phyloP scores from a whole-genome alignment of 2,329 filamentous ascomycete genomes.

The Elsinoe ampelina region DNA sequence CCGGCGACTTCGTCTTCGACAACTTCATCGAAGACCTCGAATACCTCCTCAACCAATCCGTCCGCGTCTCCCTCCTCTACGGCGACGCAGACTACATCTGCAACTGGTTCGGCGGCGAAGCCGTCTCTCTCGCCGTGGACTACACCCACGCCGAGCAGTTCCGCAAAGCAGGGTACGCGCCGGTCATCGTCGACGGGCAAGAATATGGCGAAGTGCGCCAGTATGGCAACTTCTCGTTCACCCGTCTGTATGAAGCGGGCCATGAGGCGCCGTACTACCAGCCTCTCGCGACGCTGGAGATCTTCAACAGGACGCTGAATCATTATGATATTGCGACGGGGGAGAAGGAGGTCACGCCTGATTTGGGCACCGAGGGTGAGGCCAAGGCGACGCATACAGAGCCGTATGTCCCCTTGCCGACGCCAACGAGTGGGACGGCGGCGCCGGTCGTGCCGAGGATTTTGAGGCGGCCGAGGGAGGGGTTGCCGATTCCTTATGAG shows the following conservation, averaged over 20 bases:
- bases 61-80: conserved; percentile 32
- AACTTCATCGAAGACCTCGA: conserved; percentile 41
- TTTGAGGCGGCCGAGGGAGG: background rate
- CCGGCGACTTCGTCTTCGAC: conserved; percentile 54
- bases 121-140: conserved; percentile 36
- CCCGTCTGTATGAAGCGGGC: conserved; percentile 30
- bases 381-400: conserved; percentile 30
- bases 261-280: conserved; percentile 36
- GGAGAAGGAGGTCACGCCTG: conserved; percentile 26
- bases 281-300: conserved; percentile 25
- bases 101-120: conserved; percentile 47
- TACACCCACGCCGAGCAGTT: conserved; percentile 29
- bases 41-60: conserved; percentile 32
- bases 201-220: conserved; percentile 33
- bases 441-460: conserved; percentile 1
- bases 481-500: background rate
- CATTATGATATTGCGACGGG: conserved; percentile 31
- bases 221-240: conserved; percentile 25
- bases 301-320: conserved; percentile 31
- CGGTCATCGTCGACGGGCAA: conserved; percentile 29
- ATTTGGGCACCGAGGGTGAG: conserved; percentile 25
- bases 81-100: conserved; percentile 23
- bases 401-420: background rate
- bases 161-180: conserved; percentile 23
- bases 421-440: background rate